These are phyloP conservation scores for Plantago major DNA, from an alignment of 257 asterid genomes.

Conservation along the genomic window DNA sequence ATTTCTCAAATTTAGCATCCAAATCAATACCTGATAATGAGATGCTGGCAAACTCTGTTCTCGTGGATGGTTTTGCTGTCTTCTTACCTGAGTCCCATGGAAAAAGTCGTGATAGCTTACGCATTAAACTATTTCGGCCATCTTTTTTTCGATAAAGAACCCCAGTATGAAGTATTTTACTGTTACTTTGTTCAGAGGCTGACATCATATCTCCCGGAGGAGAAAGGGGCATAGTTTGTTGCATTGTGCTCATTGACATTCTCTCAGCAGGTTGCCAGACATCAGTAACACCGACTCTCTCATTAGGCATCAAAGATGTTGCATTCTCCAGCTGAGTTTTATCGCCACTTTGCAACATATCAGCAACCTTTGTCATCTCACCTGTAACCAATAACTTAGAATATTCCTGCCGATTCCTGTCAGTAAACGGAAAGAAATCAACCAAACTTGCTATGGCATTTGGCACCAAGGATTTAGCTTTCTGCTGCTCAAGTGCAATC, in stretches of 20 bases:
- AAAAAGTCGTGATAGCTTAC: constrained; percentile 29
- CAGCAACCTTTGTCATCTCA: constrained; percentile 18
- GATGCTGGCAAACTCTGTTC: constrained; percentile 6
- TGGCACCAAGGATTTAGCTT: constrained; percentile 19
- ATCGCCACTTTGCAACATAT: constrained; percentile 16
- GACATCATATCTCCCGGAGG: constrained; percentile 17
- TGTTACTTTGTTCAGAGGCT: constrained; percentile 18
- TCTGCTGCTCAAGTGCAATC: constrained; percentile 48
- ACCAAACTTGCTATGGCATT: constrained; percentile 17
- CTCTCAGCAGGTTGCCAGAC: constrained; percentile 15
- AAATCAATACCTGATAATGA: constrained; percentile 30
- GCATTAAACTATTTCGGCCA: constrained; percentile 24
- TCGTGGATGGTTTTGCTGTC: constrained; percentile 21
- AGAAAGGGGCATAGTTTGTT: constrained; percentile 17
- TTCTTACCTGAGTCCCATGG: constrained; percentile 26
- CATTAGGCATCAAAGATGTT: constrained; percentile 16
- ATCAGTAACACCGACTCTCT: constrained; percentile 17
- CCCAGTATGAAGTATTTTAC: constrained; percentile 17
- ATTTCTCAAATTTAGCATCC: neutral
- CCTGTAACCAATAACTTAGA: constrained; percentile 5
- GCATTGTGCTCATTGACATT: constrained; percentile 22
- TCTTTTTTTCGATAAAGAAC: constrained; percentile 5
- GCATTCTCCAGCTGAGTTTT: constrained; percentile 16
- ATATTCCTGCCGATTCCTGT: constrained; percentile 16
- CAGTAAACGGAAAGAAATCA: constrained; percentile 13